Percentiles rank a stretch among this genome's conserved stretches.
These are phyloP conservation scores for Microbotryum scabiosae DNA, from an alignment of 1,284 basidiomycete genomes.

Conservation along the genomic window DNA sequence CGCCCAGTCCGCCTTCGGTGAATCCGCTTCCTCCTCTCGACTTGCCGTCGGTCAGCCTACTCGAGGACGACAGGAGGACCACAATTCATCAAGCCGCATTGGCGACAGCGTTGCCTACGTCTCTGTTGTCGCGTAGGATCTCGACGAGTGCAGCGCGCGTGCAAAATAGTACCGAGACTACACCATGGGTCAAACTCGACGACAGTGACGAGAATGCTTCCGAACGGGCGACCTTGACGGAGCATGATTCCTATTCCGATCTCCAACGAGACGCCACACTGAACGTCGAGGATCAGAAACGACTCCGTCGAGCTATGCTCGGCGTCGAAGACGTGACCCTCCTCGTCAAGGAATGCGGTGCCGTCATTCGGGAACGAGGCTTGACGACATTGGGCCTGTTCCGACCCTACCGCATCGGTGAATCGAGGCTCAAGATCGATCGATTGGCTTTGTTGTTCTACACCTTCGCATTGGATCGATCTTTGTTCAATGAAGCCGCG, in stretches of 20 bases:
- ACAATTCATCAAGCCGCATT: no score
- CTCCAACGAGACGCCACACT: not conserved
- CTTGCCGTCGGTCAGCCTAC: no score
- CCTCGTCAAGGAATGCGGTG: slow-evolving; percentile 15
- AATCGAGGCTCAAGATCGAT: slow-evolving; percentile 5
- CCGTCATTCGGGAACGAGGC: slow-evolving; percentile 13
- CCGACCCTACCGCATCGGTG: slow-evolving; percentile 21
- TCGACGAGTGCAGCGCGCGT: no score
- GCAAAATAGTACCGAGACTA: slow-evolving; percentile 1
- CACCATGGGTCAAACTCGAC: slow-evolving; percentile 11
- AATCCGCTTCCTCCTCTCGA: no score
- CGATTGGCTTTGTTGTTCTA: slow-evolving; percentile 16
- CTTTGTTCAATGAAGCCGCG: not conserved
- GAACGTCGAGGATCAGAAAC: slow-evolving; percentile 2
- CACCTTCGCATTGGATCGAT: slow-evolving; percentile 8
- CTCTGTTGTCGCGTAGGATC: no score
- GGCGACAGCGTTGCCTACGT: no score
- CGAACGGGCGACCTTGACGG: not conserved
- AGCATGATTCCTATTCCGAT: not conserved
- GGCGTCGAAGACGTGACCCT: slow-evolving; percentile 9
- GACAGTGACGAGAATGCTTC: not conserved
- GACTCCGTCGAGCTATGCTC: slow-evolving; percentile 9
- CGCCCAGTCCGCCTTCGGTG: no score
- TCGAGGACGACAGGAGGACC: no score
- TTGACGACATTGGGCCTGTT: slow-evolving; percentile 26